phyloP scores from a whole-genome alignment of 2,329 filamentous ascomycete genomes.

The Pseudogymnoascus sp. region DNA sequence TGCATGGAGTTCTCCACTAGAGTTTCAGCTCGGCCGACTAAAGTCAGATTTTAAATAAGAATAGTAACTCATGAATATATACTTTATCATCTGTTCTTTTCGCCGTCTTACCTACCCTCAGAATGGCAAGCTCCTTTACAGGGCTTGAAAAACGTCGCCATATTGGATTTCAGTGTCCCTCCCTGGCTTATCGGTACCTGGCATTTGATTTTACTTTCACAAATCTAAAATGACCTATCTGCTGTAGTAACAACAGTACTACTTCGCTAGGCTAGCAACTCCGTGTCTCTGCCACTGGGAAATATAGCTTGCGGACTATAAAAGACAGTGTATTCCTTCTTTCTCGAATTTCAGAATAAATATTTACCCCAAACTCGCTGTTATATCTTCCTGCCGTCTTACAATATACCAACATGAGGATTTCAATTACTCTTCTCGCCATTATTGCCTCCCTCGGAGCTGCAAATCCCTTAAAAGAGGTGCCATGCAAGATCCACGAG shows the following conservation, averaged over 20 bases:
- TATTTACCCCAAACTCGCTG: neutral
- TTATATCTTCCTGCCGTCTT: neutral
- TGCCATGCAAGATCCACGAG: neutral
- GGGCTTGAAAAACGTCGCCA: too few species aligned
- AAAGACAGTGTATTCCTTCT: neutral
- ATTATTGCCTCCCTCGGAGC: neutral
- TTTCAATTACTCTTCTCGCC: neutral
- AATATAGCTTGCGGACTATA: neutral
- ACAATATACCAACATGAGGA: neutral
- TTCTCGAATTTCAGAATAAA: neutral
- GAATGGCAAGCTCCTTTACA: too few species aligned
- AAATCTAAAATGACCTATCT: neutral
- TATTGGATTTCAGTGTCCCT: neutral
- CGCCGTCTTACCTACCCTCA: too few species aligned
- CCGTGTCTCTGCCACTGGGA: neutral
- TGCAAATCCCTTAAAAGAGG: neutral
- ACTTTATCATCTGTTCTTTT: too few species aligned
- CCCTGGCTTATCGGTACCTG: neutral
- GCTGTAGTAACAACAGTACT: neutral
- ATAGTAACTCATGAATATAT: neutral
- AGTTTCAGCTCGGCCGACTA: conserved; percentile 1
- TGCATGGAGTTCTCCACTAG: neutral
- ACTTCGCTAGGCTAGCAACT: neutral
- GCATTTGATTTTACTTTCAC: neutral
- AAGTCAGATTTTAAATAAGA: neutral